These are phyloP conservation scores for Primulina eburnea DNA, from an alignment of 257 asterid genomes.

Conservation along the genomic window DNA sequence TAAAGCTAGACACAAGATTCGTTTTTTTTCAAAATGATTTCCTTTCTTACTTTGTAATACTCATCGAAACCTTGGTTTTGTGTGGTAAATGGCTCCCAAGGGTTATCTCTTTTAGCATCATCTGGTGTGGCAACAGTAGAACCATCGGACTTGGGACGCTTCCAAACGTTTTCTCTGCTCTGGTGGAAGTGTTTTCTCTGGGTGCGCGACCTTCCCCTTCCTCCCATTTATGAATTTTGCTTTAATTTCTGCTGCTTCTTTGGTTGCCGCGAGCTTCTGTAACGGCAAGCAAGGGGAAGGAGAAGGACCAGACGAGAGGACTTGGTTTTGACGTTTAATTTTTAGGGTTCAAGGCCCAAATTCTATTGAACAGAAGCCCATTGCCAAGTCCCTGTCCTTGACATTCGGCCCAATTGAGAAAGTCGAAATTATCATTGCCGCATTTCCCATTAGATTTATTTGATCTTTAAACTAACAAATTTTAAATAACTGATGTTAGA, in stretches of 20 bases:
- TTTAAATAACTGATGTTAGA: too few species aligned
- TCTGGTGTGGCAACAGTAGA: constrained; percentile 34
- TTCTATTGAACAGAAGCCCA: too few species aligned
- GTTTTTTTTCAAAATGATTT: background rate
- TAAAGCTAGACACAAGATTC: too few species aligned
- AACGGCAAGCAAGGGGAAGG: too few species aligned
- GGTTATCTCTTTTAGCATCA: constrained; percentile 26
- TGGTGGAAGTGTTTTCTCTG: constrained; percentile 87
- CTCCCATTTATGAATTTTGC: constrained; percentile 48
- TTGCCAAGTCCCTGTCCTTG: too few species aligned
- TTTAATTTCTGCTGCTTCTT: background rate
- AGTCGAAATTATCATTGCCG: too few species aligned
- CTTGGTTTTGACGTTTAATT: background rate
- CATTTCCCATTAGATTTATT: too few species aligned
- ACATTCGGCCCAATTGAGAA: too few species aligned
- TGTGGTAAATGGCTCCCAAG: constrained; percentile 64
- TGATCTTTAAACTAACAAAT: too few species aligned
- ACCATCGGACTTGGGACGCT: constrained; percentile 59
- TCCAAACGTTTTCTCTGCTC: constrained; percentile 85
- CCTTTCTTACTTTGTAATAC: constrained; percentile 63
- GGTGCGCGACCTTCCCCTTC: constrained; percentile 86
- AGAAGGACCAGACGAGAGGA: too few species aligned
- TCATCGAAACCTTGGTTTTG: constrained; percentile 78
- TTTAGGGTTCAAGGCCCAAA: too few species aligned
- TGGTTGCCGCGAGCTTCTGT: background rate